phyloP scores from a whole-genome alignment of 2,329 filamentous ascomycete genomes.

The Acarospora socialis region DNA sequence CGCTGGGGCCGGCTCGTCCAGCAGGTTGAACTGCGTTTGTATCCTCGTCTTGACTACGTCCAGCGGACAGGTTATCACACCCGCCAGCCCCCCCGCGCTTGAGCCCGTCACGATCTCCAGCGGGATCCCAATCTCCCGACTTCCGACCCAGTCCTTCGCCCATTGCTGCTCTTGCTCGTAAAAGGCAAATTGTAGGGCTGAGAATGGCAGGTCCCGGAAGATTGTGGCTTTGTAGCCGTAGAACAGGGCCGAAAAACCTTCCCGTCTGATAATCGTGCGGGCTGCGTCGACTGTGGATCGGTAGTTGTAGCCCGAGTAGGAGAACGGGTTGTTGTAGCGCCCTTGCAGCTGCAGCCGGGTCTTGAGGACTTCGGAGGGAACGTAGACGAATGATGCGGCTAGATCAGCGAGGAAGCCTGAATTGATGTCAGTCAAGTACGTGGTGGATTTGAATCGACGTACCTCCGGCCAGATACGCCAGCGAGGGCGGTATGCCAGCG shows the following conservation, averaged over 20 bases:
- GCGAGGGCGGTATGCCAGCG: slow-evolving; percentile 60
- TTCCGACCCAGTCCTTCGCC: slow-evolving; percentile 65
- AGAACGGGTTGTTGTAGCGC: slow-evolving; percentile 86
- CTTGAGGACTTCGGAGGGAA: slow-evolving; percentile 94
- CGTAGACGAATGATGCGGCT: slow-evolving; percentile 83
- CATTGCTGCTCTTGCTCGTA: slow-evolving; percentile 85
- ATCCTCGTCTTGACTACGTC: slow-evolving; percentile 96
- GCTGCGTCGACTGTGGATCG: slow-evolving; percentile 70
- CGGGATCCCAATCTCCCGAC: slow-evolving; percentile 68
- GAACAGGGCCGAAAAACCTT: slow-evolving; percentile 77
- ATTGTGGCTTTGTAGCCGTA: slow-evolving; percentile 96
- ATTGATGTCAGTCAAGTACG: slow-evolving; percentile 1
- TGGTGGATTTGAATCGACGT: slow-evolving; percentile 17
- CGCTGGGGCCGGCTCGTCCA: slow-evolving; percentile 20
- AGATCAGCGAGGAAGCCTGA: slow-evolving; percentile 84
- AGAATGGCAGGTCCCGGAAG: slow-evolving; percentile 88
- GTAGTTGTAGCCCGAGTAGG: slow-evolving; percentile 93
- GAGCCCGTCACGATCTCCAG: slow-evolving; percentile 83
- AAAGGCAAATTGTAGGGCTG: slow-evolving; percentile 91
- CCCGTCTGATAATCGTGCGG: slow-evolving; percentile 66
- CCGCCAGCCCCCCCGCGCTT: slow-evolving; percentile 79
- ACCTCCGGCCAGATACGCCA: slow-evolving; percentile 81
- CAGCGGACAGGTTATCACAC: slow-evolving; percentile 85
- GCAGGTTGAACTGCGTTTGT: slow-evolving; percentile 70
- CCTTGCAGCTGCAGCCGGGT: slow-evolving; percentile 96